Percentiles rank a stretch among this genome's conserved stretches.
phyloP scores from a whole-genome alignment of 2,329 filamentous ascomycete species.

The Claviceps fusiformis region DNA sequence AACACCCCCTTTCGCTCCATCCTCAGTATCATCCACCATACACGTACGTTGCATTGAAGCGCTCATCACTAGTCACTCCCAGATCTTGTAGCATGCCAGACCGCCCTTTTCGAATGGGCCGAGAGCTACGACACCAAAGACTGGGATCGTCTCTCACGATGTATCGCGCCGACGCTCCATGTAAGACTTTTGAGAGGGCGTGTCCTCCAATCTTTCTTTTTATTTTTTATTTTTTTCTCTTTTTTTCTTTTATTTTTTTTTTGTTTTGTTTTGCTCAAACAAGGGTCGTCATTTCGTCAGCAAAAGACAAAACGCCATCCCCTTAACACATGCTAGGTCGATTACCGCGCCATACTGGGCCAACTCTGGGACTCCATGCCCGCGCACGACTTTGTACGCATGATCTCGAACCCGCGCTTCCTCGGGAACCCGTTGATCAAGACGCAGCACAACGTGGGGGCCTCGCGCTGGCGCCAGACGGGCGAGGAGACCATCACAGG shows the following conservation, averaged over 20 bases:
- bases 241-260: not conserved
- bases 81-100: not conserved
- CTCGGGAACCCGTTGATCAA: constrained; percentile 40
- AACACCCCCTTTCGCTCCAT: too few species aligned
- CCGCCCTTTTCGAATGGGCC: constrained; percentile 40
- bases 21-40: too few species aligned
- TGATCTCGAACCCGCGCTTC: constrained; percentile 36
- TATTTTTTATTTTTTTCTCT: too few species aligned
- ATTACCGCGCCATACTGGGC: constrained; percentile 27
- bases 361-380: constrained; percentile 44
- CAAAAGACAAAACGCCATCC: too few species aligned
- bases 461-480: constrained; percentile 36
- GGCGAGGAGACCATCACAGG: constrained; percentile 33
- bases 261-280: not conserved
- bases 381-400: constrained; percentile 35
- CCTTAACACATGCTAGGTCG: constrained; percentile 7
- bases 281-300: too few species aligned
- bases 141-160: constrained; percentile 43
- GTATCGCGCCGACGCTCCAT: constrained; percentile 32
- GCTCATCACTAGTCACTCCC: not conserved
- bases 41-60: not conserved
- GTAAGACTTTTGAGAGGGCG: not conserved
- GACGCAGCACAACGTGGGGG: constrained; percentile 44
- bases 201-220: not conserved
- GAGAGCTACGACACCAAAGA: constrained; percentile 53